A percentile compares a stretch with the other conserved stretches of the same genome.
Evolutionary conservation across 2,329 filamentous ascomycete species (phyloP).

Genomic region (Fusarium staphyleae): DNA sequence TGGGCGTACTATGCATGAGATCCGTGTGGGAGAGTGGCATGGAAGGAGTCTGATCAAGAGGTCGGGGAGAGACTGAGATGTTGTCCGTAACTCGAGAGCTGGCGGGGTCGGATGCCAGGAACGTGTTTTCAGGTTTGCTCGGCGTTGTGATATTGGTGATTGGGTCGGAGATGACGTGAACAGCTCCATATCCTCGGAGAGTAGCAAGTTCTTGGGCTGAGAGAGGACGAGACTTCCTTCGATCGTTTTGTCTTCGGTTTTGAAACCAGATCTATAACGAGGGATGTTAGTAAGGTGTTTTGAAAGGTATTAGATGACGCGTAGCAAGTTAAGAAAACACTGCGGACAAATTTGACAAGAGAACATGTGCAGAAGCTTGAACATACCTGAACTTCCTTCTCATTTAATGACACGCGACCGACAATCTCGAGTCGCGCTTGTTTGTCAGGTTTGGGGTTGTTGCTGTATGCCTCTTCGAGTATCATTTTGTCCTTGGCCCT

Average conservation of each 20-base stretch:
- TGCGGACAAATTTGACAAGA: neutral
- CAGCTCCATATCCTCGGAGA: constrained; percentile 59
- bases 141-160: constrained; percentile 40
- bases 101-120: constrained; percentile 41
- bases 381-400: constrained; percentile 95
- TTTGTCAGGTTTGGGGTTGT: constrained; percentile 92
- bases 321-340: constrained; percentile 5
- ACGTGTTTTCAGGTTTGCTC: constrained; percentile 39
- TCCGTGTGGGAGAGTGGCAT: constrained; percentile 39
- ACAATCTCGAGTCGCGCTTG: constrained; percentile 84
- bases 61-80: constrained; percentile 36
- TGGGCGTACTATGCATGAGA: constrained; percentile 39
- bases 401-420: constrained; percentile 83
- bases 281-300: constrained; percentile 27
- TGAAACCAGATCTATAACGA: constrained; percentile 92
- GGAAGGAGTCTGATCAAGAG: constrained; percentile 38
- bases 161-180: constrained; percentile 59
- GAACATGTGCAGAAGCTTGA: constrained; percentile 3
- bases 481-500: constrained; percentile 90
- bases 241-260: constrained; percentile 90
- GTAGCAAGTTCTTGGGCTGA: constrained; percentile 77
- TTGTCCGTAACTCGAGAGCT: constrained; percentile 37
- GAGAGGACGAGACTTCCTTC: constrained; percentile 85
- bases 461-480: constrained; percentile 83
- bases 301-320: constrained; percentile 22